phyloP scores from a whole-genome alignment of 352 stramenopile species.

The Phytophthora pinifolia region DNA sequence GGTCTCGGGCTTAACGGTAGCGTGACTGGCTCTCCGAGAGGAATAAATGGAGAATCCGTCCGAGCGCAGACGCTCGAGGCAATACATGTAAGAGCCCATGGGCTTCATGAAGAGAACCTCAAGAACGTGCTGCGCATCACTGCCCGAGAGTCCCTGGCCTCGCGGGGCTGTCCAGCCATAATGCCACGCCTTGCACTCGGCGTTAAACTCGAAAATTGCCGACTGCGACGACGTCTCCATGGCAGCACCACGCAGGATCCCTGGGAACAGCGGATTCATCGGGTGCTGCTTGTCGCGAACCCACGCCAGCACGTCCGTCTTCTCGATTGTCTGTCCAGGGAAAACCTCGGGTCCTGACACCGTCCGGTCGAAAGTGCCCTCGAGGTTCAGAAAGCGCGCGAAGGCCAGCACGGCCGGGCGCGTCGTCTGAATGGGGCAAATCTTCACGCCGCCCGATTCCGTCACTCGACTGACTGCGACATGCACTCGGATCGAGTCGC shows the following conservation, averaged over 20 bases:
- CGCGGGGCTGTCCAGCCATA: constrained; percentile 85
- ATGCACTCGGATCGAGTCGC: constrained; percentile 82
- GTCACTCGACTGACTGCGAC: constrained; percentile 77
- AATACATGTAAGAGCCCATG: constrained; percentile 83
- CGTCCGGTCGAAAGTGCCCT: constrained; percentile 65
- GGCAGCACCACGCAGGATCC: constrained; percentile 69
- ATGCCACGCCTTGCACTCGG: constrained; percentile 88
- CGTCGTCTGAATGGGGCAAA: constrained; percentile 73
- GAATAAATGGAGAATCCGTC: constrained; percentile 83
- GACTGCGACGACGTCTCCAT: constrained; percentile 82
- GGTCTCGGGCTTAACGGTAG: constrained; percentile 49
- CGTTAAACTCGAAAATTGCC: constrained; percentile 89
- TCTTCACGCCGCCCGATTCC: constrained; percentile 76
- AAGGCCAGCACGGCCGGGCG: constrained; percentile 66
- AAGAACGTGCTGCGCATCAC: constrained; percentile 74
- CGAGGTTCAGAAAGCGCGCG: constrained; percentile 72
- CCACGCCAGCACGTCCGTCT: constrained; percentile 56
- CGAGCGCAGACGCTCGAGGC: constrained; percentile 72
- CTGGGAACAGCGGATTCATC: constrained; percentile 76
- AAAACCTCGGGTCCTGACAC: constrained; percentile 77
- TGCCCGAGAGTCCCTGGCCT: constrained; percentile 72
- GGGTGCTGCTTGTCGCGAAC: constrained; percentile 76
- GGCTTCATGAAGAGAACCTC: constrained; percentile 86
- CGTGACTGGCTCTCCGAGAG: constrained; percentile 68
- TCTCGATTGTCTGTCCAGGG: constrained; percentile 76